Conservation (phyloP, 2,329 filamentous ascomycete species). For the Rhexocercosporidium sp. region DNA sequence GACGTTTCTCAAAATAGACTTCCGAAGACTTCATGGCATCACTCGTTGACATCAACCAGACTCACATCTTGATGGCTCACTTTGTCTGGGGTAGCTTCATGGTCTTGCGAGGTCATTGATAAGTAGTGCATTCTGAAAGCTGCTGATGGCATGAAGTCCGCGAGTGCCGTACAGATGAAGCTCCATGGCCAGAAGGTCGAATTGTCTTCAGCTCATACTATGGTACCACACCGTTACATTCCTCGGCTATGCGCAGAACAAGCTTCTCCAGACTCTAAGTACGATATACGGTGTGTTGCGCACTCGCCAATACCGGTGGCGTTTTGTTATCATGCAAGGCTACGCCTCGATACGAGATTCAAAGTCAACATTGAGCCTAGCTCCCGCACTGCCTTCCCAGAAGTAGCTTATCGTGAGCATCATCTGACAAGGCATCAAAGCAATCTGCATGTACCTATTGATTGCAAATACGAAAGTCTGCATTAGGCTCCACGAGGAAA, state of each 20-base stretch:
- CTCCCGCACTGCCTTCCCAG: background rate
- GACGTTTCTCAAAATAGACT: conserved; percentile 6
- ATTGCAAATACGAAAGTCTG: conserved; percentile 10
- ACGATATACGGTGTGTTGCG: background rate
- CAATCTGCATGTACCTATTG: conserved; percentile 6
- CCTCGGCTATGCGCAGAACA: conserved; percentile 8
- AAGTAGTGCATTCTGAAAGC: background rate
- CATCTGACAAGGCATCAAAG: conserved; percentile 8
- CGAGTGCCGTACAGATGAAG: background rate
- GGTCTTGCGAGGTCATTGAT: background rate
- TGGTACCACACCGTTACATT: background rate
- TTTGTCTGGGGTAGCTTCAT: background rate
- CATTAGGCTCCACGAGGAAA: conserved; percentile 3
- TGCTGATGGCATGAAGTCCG: background rate
- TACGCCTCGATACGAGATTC: conserved; percentile 12
- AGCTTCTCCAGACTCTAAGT: conserved; percentile 4
- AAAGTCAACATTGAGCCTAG: background rate
- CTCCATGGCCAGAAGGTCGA: conserved; percentile 1
- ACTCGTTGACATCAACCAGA: background rate
- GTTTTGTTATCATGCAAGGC: conserved; percentile 7
- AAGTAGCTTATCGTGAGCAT: background rate
- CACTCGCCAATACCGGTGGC: background rate
- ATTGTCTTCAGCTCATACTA: background rate
- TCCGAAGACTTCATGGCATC: background rate
- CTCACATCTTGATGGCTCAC: background rate